Evolutionary conservation across 495 filamentous ascomycete genomes (phyloP).

Genomic region (Tuber melanosporum): DNA sequence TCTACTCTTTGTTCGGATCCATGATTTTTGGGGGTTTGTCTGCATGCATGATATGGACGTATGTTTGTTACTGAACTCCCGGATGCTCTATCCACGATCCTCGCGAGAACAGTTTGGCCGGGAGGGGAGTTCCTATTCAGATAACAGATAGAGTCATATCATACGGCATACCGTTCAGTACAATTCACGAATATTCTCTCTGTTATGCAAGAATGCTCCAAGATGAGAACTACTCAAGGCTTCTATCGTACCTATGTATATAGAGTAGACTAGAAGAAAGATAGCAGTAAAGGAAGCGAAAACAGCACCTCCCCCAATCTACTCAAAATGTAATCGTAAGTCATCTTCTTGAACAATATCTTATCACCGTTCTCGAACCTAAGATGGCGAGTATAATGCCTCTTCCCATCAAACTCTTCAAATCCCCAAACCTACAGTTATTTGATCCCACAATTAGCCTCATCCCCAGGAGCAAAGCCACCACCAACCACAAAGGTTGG

Average conservation of each 20-base stretch:
- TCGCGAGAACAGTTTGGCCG: not conserved
- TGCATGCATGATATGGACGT: not conserved
- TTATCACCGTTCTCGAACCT: conserved; percentile 53
- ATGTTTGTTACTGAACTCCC: not conserved
- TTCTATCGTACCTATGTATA: not conserved
- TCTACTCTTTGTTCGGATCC: not conserved
- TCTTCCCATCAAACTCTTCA: conserved; percentile 52
- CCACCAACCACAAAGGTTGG: conserved; percentile 34
- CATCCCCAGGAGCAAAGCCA: conserved; percentile 46
- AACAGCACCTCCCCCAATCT: not conserved
- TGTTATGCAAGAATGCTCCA: not conserved
- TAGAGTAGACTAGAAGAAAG: not conserved
- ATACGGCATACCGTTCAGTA: not conserved
- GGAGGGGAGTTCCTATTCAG: not conserved
- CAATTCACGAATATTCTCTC: not conserved
- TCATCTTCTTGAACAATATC: conserved; percentile 58
- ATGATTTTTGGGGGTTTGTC: not conserved
- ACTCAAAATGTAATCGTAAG: conserved; percentile 59
- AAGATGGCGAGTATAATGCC: conserved; percentile 54
- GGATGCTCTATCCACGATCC: not conserved
- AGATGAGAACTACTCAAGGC: not conserved
- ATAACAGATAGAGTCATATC: too few relatives aligned
- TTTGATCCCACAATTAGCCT: not conserved
- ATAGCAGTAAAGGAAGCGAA: not conserved
- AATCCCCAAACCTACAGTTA: conserved; percentile 59